These are phyloP conservation scores for Solanum corneliomulleri DNA, from an alignment of 257 asterid species.

Conservation along the genomic window DNA sequence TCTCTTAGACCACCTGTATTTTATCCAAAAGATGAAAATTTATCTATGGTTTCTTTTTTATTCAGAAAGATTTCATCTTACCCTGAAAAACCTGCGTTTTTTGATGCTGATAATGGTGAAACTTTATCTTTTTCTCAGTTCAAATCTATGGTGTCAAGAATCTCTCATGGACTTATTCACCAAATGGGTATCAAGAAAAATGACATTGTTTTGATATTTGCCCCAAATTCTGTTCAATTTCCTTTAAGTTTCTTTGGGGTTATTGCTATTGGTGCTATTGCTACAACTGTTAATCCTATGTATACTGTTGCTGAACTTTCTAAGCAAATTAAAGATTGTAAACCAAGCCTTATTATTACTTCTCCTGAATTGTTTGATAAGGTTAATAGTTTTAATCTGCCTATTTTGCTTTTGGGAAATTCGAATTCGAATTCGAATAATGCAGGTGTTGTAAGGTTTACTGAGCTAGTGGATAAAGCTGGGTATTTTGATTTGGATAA, in stretches of 20 bases:
- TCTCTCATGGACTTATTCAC: constrained; percentile 43
- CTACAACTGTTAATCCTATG: constrained; percentile 67
- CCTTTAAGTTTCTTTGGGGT: constrained; percentile 56
- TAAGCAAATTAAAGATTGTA: constrained; percentile 62
- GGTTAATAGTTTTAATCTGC: constrained; percentile 44
- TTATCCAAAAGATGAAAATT: constrained; percentile 36
- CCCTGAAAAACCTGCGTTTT: constrained; percentile 53
- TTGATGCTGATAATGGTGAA: constrained; percentile 42
- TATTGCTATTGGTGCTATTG: constrained; percentile 64
- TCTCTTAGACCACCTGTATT: constrained; percentile 51
- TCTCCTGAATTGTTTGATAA: constrained; percentile 50
- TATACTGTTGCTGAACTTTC: constrained; percentile 65
- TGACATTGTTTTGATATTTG: constrained; percentile 60
- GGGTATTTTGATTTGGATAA: constrained; percentile 31
- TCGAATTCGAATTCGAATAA: not conserved
- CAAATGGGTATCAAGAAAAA: constrained; percentile 54
- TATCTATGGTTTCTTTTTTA: constrained; percentile 59
- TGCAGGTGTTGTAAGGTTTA: constrained; percentile 14
- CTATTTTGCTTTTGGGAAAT: constrained; percentile 41
- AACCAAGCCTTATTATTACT: constrained; percentile 62
- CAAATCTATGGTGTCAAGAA: constrained; percentile 41
- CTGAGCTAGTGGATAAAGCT: constrained; percentile 33
- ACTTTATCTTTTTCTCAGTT: constrained; percentile 41
- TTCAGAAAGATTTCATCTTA: constrained; percentile 62
- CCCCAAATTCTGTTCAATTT: constrained; percentile 67